Conservation (phyloP, 73 alveolate species). For the Paraurostyla sp. region DNA sequence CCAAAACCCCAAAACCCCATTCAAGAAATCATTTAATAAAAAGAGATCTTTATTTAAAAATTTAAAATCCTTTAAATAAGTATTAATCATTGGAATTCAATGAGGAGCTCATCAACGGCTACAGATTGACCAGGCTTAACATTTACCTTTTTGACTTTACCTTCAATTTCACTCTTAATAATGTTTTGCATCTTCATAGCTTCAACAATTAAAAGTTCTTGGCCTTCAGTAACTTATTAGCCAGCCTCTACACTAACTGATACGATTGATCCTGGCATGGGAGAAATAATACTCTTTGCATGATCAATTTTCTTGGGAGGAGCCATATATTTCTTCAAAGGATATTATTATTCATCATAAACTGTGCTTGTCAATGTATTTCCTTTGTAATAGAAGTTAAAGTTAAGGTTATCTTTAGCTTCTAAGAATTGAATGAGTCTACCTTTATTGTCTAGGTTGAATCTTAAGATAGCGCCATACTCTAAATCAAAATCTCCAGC, state of each 20-base stretch:
- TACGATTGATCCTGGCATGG: conserved; percentile 75
- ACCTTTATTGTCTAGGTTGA: neutral
- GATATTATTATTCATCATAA: conserved; percentile 17
- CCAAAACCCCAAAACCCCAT: neutral
- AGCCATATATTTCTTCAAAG: conserved; percentile 53
- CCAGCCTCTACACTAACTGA: conserved; percentile 55
- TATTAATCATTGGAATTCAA: conserved; percentile 55
- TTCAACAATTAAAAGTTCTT: conserved; percentile 51
- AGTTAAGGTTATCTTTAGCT: conserved; percentile 29
- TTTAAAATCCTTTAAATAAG: neutral
- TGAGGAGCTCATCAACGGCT: conserved; percentile 61
- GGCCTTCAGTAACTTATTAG: conserved; percentile 54
- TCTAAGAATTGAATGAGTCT: conserved; percentile 54
- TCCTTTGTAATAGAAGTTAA: conserved; percentile 64
- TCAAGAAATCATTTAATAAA: no score
- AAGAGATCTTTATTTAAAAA: neutral
- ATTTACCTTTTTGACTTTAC: conserved; percentile 52
- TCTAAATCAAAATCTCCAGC: conserved; percentile 5
- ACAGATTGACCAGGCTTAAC: conserved; percentile 59
- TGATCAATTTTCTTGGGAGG: conserved; percentile 70
- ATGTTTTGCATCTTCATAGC: conserved; percentile 77
- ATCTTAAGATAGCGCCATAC: conserved; percentile 4
- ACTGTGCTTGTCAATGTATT: conserved; percentile 1
- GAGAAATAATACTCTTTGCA: conserved; percentile 63
- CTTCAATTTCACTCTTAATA: conserved; percentile 59